Conservation (phyloP, 2,329 filamentous ascomycete species). For the Diaporthe citrichinensis region DNA sequence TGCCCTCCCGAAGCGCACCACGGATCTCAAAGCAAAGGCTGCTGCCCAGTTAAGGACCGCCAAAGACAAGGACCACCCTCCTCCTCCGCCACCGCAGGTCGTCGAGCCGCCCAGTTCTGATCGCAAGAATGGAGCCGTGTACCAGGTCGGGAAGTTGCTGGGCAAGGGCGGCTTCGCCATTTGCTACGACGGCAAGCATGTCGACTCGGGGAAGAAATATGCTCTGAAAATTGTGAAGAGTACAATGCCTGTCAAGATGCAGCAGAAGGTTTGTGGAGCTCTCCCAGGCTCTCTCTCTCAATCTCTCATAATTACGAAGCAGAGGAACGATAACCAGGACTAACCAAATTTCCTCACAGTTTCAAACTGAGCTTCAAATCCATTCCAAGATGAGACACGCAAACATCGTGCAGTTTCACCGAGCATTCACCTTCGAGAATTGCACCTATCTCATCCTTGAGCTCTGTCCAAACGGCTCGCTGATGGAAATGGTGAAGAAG, state of each 20-base stretch:
- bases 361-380: constrained; percentile 91
- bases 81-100: constrained; percentile 73
- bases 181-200: constrained; percentile 80
- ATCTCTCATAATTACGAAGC: not conserved
- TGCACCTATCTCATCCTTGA: constrained; percentile 96
- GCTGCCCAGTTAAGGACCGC: constrained; percentile 67
- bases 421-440: constrained; percentile 90
- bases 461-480: constrained; percentile 92
- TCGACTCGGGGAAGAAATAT: constrained; percentile 76
- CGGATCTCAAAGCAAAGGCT: constrained; percentile 68
- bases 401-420: constrained; percentile 95
- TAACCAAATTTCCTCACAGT: constrained; percentile 56
- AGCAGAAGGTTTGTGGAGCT: constrained; percentile 77
- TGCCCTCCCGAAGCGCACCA: constrained; percentile 66
- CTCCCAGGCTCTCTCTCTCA: not conserved
- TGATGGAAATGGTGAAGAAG: constrained; percentile 98
- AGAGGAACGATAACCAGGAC: not conserved
- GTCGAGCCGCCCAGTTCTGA: constrained; percentile 76
- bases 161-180: constrained; percentile 89
- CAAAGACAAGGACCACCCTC: constrained; percentile 77
- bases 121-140: constrained; percentile 78
- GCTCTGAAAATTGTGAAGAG: constrained; percentile 89
- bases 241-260: constrained; percentile 85
- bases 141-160: constrained; percentile 80
- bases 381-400: constrained; percentile 98